Percentiles rank a stretch among this genome's conserved stretches.
Evolutionary conservation across 139 green algal species (phyloP).

Genomic region (Chlamydomonas incerta): DNA sequence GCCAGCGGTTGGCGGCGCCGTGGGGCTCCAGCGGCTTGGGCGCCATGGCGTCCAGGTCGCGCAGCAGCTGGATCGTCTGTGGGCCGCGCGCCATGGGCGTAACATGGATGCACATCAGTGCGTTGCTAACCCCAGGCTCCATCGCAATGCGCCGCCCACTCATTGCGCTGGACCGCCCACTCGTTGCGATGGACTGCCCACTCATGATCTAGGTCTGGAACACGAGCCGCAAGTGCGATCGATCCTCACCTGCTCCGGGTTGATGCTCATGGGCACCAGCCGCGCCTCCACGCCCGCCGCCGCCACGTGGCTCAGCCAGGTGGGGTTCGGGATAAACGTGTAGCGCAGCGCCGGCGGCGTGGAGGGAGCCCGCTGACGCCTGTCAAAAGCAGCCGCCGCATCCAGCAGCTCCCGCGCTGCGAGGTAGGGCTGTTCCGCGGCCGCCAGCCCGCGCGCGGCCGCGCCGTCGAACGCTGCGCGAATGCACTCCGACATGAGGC

Average conservation of each 20-base stretch:
- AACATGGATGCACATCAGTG: too few species aligned
- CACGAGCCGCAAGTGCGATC: too few species aligned
- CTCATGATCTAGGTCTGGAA: too few species aligned
- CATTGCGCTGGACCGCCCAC: too few species aligned
- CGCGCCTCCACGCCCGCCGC: neutral
- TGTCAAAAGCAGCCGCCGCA: neutral
- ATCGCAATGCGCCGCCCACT: too few species aligned
- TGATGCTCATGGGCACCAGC: too few species aligned
- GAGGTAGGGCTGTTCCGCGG: neutral
- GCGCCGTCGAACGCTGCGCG: neutral
- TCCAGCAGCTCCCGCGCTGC: constrained; percentile 21
- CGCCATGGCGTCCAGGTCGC: constrained; percentile 9
- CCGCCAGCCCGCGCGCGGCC: neutral
- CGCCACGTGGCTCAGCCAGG: constrained; percentile 24
- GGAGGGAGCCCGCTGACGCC: constrained; percentile 2
- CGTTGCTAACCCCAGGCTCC: too few species aligned
- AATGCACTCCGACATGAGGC: constrained; percentile 33
- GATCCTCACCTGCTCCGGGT: too few species aligned
- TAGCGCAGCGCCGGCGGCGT: constrained; percentile 4
- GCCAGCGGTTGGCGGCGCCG: constrained; percentile 11
- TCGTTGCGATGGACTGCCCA: too few species aligned
- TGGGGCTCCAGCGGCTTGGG: constrained; percentile 6
- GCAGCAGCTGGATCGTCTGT: constrained; percentile 3
- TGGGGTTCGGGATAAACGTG: neutral
- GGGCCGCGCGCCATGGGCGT: too few species aligned